Base-by-base conservation (phyloP, 2,329 filamentous ascomycete species). In the Hirsutella minnesotensis region DNA sequence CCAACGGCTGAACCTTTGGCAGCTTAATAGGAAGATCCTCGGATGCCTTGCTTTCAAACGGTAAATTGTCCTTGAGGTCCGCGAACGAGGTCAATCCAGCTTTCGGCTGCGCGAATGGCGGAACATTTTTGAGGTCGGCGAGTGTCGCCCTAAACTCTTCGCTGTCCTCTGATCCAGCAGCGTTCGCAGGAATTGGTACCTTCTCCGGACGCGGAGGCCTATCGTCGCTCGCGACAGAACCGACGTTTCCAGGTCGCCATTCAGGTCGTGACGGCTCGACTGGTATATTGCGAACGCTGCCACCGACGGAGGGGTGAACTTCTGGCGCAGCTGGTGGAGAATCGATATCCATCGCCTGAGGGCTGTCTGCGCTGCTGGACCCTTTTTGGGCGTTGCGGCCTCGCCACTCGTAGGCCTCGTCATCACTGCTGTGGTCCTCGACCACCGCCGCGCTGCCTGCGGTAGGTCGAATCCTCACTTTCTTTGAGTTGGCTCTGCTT, bases 261-360 rank as follows among this genome's bases (percentile, higher is more conserved):
- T 79, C 75, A 4, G 72, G 71, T 34, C 75, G 66, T 3, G 73
- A 70, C 0, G 76, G 76, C 50, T 79, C 76, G 12, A 78, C 70
- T 2, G 68, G 67, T 31, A 79, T 77, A 31, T 71, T 75, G 24
- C 76, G 68, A 18, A 67, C 66, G 29, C 34, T 52, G 42, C 47
- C 56, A 21, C 41, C 47, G 20, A 48, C 31, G 38, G 49, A 47
- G 13, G 46, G 46, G 9, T 51, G 46, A 9, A 39, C 52, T 41
- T 39, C 56, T 49, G 34, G 53, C 42, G 48, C 61, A 53, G 45
- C 49, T 30, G 53, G 59, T 40, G 75, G 73, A 4, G 72, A 68
- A 51, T 82, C 78, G 40, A 82, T 79, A 48, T 82, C 78, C 78
- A 82, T 82, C 13, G 77, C 75, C 44, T 71, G 74, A 3, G 75